Evolutionary conservation across 2,329 filamentous ascomycete species (phyloP), one percentile per base, ranked within the genome.

Genomic region (Nigrospora oryzae): DNA sequence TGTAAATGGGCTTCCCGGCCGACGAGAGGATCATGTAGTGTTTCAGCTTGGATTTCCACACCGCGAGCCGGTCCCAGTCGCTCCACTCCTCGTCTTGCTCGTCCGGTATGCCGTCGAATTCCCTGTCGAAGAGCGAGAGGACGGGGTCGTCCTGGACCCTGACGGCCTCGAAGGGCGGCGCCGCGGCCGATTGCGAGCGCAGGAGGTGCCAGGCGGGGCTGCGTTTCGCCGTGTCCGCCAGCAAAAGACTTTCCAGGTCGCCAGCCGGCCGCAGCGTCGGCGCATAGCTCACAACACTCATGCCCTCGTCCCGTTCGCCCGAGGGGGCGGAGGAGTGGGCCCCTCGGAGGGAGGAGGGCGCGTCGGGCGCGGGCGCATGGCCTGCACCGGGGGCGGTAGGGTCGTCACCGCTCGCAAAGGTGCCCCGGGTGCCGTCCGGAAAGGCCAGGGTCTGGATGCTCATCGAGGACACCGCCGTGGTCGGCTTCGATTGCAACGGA

Each of bases 11-110:
- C 63, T 98, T 98, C 16, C 93, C 93, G 11, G 94, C 91, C 13
- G 89, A 91, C 3, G 93, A 97, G 2, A 98, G 71, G 56, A 98
- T 95, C 66, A 98, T 81, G 63, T 95, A 98, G 65, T 98, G 93
- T 65, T 98, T 98, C 50, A 90, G 74, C 68, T 97, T 97, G 34
- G 85, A 80, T 61, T 89, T 93, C 90, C 90, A 98, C 51, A 82
- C 73, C 14, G 71, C 68, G 36, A 95, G 71, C 23, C 88, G 69
- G 39, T 73, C 66, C 39, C 83, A 79, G 44, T 80, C 75, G 39
- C 62, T 64, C 48, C 66, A 61, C 32, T 64, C 60, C 39, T 64
- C 62, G 44, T 64, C 59, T 7, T 57, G 53, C 28, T 70, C 73
- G 7, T 81, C 77, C 1, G 82, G 83, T 36, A 95, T 73, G 23